Percentiles rank a stretch among this genome's conserved stretches.
Evolutionary conservation across 2,329 filamentous ascomycete species (phyloP).

Genomic region (Celoporthe dispersa): DNA sequence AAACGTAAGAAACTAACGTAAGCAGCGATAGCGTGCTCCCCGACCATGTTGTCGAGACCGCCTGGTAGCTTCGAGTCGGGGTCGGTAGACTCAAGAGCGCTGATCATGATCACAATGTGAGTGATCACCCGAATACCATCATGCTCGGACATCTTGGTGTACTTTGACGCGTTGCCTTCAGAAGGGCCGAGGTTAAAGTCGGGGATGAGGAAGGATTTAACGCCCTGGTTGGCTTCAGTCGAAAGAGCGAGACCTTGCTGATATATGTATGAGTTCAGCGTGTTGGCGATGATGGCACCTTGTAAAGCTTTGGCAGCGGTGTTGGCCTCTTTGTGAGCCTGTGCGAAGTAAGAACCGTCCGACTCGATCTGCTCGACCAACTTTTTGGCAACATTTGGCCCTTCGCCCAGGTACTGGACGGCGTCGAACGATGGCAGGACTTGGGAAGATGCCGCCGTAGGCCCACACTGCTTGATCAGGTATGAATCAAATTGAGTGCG

Average conservation of each 20-base stretch:
- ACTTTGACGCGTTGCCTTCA: slow-evolving; percentile 48
- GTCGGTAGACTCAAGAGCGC: slow-evolving; percentile 63
- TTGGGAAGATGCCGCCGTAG: slow-evolving; percentile 57
- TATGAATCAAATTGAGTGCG: slow-evolving; percentile 80
- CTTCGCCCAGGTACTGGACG: slow-evolving; percentile 63
- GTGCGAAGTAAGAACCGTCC: slow-evolving; percentile 42
- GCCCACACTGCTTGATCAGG: slow-evolving; percentile 58
- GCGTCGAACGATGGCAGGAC: slow-evolving; percentile 68
- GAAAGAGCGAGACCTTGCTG: slow-evolving; percentile 61
- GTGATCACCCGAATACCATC: slow-evolving; percentile 70
- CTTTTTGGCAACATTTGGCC: slow-evolving; percentile 54
- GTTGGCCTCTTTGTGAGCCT: slow-evolving; percentile 61
- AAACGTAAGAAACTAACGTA: slow-evolving; percentile 82
- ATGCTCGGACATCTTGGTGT: slow-evolving; percentile 60
- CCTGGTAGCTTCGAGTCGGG: slow-evolving; percentile 43
- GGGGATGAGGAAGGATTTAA: slow-evolving; percentile 48
- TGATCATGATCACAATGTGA: slow-evolving; percentile 67
- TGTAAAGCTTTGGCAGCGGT: slow-evolving; percentile 76
- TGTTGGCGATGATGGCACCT: slow-evolving; percentile 71
- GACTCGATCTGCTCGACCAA: slow-evolving; percentile 66
- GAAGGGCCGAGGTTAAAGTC: slow-evolving; percentile 42
- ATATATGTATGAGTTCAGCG: slow-evolving; percentile 60
- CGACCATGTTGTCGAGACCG: slow-evolving; percentile 34
- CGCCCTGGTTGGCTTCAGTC: slow-evolving; percentile 49
- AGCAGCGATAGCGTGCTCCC: slow-evolving; percentile 75